Evolutionary conservation across 495 filamentous ascomycete genomes (phyloP).

Genomic region (Haplographium delicatum): DNA sequence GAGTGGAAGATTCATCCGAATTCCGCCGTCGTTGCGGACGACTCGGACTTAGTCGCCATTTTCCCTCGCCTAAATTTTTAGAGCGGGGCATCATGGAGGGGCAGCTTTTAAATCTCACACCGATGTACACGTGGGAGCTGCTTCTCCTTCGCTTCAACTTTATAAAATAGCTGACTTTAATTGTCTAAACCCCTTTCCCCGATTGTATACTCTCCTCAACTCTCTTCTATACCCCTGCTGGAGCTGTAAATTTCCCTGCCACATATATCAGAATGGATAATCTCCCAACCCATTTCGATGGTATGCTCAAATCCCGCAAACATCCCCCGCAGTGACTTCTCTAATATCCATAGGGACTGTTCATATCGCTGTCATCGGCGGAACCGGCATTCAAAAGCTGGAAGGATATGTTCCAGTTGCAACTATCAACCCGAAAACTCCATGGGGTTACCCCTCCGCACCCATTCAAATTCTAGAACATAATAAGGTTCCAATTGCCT

Average conservation of each 20-base stretch:
- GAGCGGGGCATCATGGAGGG: neutral
- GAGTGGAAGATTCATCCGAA: too few relatives aligned
- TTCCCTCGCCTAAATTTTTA: too few relatives aligned
- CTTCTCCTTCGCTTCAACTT: too few relatives aligned
- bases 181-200: too few relatives aligned
- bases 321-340: constrained; percentile 5
- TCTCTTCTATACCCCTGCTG: too few relatives aligned
- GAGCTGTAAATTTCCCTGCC: too few relatives aligned
- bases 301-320: constrained; percentile 28
- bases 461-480: constrained; percentile 89
- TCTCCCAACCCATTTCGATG: constrained; percentile 51
- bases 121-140: too few relatives aligned
- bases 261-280: constrained; percentile 38
- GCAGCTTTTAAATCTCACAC: too few relatives aligned
- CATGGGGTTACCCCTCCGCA: constrained; percentile 90
- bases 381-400: constrained; percentile 75
- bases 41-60: too few relatives aligned
- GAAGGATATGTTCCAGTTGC: constrained; percentile 78
- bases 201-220: neutral
- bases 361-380: constrained; percentile 92
- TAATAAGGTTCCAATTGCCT: constrained; percentile 74
- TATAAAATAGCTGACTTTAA: too few relatives aligned
- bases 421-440: constrained; percentile 62
- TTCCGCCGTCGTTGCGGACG: too few relatives aligned
- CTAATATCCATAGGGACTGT: constrained; percentile 54